These are phyloP conservation scores for Coprinopsis cinerea DNA, from an alignment of 768 basidiomycete genomes.

Conservation along the genomic window DNA sequence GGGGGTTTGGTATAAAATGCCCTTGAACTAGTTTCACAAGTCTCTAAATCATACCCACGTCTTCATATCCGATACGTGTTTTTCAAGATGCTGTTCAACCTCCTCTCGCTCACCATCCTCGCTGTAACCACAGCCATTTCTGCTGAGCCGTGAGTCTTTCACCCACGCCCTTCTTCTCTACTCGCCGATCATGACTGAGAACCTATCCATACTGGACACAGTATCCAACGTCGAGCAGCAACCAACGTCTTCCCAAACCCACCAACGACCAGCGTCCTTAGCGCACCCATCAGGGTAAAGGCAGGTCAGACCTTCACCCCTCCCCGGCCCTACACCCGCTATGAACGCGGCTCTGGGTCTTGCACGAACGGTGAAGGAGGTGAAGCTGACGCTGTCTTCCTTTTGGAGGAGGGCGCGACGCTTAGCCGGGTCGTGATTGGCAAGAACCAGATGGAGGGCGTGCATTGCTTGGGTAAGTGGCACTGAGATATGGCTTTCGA, in stretches of 20 bases:
- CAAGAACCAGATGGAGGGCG: conserved; percentile 34
- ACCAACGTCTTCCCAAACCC: conserved; percentile 30
- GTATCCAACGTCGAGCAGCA: conserved; percentile 26
- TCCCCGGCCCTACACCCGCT: conserved; percentile 28
- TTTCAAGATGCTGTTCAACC: too few relatives aligned
- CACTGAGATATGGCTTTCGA: background rate
- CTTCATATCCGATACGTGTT: too few relatives aligned
- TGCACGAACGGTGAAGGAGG: conserved; percentile 32
- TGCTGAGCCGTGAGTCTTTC: too few relatives aligned
- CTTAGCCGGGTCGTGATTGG: conserved; percentile 35
- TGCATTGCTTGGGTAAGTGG: conserved; percentile 31
- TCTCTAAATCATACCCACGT: too few relatives aligned
- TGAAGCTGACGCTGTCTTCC: conserved; percentile 34
- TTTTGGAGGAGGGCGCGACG: conserved; percentile 34
- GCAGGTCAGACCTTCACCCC: conserved; percentile 32
- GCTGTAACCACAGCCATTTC: too few relatives aligned
- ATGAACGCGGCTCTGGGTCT: conserved; percentile 33
- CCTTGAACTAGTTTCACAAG: too few relatives aligned
- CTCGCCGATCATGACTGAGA: too few relatives aligned
- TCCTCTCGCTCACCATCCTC: too few relatives aligned
- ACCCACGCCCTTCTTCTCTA: too few relatives aligned
- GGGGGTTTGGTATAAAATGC: too few relatives aligned
- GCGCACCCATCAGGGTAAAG: conserved; percentile 26
- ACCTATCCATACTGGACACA: too few relatives aligned
- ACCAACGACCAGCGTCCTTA: conserved; percentile 30